phyloP scores from a whole-genome alignment of 352 stramenopile genomes.

The Phytophthora vignae region DNA sequence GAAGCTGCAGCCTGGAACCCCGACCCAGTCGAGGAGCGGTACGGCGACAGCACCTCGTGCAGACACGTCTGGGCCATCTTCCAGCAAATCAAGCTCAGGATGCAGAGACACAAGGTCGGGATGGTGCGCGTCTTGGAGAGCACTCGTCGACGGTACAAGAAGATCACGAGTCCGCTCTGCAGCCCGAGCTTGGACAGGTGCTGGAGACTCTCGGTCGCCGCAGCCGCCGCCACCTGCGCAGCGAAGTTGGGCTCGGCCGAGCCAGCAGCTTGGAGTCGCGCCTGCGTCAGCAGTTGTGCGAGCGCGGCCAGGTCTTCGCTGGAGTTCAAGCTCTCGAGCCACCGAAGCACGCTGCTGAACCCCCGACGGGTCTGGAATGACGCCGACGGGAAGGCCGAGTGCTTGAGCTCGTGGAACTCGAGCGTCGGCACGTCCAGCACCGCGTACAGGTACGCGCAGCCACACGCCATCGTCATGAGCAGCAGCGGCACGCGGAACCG shows the following conservation, averaged over 20 bases:
- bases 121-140: constrained; percentile 46
- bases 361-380: constrained; percentile 48
- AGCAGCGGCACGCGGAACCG: constrained; percentile 21
- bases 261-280: constrained; percentile 5
- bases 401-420: constrained; percentile 46
- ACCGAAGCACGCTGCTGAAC: constrained; percentile 61
- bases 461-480: constrained; percentile 35
- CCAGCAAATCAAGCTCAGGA: constrained; percentile 53
- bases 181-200: constrained; percentile 54
- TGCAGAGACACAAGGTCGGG: constrained; percentile 51
- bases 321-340: constrained; percentile 60
- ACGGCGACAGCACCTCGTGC: constrained; percentile 33
- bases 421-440: constrained; percentile 40
- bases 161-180: constrained; percentile 59
- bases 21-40: background rate
- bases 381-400: constrained; percentile 28
- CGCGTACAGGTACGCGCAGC: constrained; percentile 39
- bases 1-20: background rate
- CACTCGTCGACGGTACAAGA: constrained; percentile 43
- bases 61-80: constrained; percentile 61
- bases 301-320: constrained; percentile 50
- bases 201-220: constrained; percentile 36
- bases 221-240: constrained; percentile 25
- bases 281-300: constrained; percentile 28
- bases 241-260: constrained; percentile 12